Evolutionary conservation across 1,284 basidiomycete genomes (phyloP).

Genomic region (Chalciporus sp.): DNA sequence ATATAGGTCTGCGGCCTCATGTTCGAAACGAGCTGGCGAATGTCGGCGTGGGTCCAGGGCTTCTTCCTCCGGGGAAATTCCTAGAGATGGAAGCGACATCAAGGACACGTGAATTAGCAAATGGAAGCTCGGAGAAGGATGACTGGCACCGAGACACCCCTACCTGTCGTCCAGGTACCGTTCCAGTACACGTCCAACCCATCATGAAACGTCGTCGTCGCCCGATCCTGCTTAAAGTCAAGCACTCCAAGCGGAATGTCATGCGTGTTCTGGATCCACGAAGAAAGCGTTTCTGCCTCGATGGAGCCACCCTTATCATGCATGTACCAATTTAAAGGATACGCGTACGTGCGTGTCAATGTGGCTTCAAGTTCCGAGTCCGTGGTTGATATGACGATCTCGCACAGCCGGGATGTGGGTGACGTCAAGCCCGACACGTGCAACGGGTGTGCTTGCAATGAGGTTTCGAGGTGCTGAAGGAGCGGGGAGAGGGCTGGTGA

Average conservation of each 20-base stretch:
- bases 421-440: background rate
- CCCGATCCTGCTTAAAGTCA: background rate
- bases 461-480: constrained; percentile 15
- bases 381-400: background rate
- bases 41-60: background rate
- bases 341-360: background rate
- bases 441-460: background rate
- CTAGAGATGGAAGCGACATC: background rate
- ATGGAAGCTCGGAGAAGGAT: background rate
- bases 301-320: background rate
- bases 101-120: background rate
- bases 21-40: too few relatives aligned
- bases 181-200: too few relatives aligned
- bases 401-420: background rate
- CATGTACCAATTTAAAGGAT: background rate
- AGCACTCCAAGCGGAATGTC: background rate
- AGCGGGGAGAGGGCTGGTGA: too few relatives aligned
- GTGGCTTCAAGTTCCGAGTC: background rate
- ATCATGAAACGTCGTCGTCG: too few relatives aligned
- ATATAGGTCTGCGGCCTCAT: constrained; percentile 6
- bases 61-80: background rate
- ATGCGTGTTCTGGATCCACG: background rate
- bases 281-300: background rate
- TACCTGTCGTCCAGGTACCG: too few relatives aligned
- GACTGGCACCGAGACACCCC: too few relatives aligned